Base-by-base conservation (phyloP, 495 filamentous ascomycete genomes). In the Tuber microsphaerosporum region DNA sequence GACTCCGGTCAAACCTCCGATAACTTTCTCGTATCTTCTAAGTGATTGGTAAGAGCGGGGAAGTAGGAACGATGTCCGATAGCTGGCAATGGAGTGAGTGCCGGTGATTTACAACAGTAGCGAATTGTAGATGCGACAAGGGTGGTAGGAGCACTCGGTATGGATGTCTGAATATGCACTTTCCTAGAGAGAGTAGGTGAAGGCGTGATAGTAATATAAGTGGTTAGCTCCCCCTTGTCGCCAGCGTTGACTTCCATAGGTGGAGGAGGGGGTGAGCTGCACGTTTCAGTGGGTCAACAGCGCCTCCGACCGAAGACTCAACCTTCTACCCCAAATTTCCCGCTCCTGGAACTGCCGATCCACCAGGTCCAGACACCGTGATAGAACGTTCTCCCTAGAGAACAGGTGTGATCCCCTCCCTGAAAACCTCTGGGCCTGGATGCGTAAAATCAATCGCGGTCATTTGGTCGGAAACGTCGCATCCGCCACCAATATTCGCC, bases 401-500 rank as follows among this genome's bases (percentile, higher is more conserved):
- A 45, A 48, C 42, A 16, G 69, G 26, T 0, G 37, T 46, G 39
- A 45, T 20, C 0, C 70, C 70, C 26, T 17, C 31, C 12, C 56
- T n/a, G 4, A 65, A 65, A 7, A 42, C 31, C 31, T 73, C 39
- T 5, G n/a, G 37, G 17, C 74, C 74, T 0, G 71, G 70, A 37
- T 76, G 44, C 74, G 69, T 73, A 71, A 73, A 76, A 41, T 71
- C 71, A 20, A 73, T 76, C 2, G 73, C 56, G 12, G 71, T 71
- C 20, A 34, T 42, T 8, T 41, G 31, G 7, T 72, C 74, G 5
- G 74, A 43, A 37, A 71, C 31, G 22, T 17, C 42, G 70, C 76
- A 78, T 12, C 74, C 74, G 39, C 75, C 75, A 73, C 84, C 85
- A 74, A 93, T 86, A 86, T 97, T 96, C 79, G 92, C 90, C 16